phyloP scores from a whole-genome alignment of 345 rosid genomes.

The Toxicodendron radicans region DNA sequence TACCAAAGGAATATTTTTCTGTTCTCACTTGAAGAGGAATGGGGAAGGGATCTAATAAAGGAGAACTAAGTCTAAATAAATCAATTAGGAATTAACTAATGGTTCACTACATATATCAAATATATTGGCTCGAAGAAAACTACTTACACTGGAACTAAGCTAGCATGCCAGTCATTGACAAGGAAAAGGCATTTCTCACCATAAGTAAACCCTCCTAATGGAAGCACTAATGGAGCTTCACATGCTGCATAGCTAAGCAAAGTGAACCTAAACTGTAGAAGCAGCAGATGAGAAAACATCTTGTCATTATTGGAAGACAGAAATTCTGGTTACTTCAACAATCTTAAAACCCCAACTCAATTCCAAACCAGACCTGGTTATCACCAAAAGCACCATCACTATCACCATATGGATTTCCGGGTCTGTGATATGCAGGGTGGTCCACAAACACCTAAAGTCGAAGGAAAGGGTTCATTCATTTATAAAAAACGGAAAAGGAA shows the following conservation, averaged over 20 bases:
- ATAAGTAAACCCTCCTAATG: slow-evolving; percentile 87
- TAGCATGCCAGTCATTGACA: slow-evolving; percentile 98
- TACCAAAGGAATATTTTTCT: not conserved
- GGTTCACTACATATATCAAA: slow-evolving; percentile 5
- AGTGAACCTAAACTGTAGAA: slow-evolving; percentile 88
- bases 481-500: not conserved
- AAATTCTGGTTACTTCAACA: not conserved
- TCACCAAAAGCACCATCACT: slow-evolving; percentile 81
- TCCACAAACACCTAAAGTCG: slow-evolving; percentile 76
- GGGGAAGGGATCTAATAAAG: not conserved
- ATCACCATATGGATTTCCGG: slow-evolving; percentile 95
- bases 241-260: slow-evolving; percentile 95
- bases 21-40: not conserved
- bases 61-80: not conserved
- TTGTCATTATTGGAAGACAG: slow-evolving; percentile 26
- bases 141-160: slow-evolving; percentile 90
- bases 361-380: slow-evolving; percentile 64
- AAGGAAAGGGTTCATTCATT: not conserved
- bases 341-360: slow-evolving; percentile 1
- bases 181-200: slow-evolving; percentile 93
- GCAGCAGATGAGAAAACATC: slow-evolving; percentile 27
- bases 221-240: slow-evolving; percentile 95
- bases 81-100: not conserved
- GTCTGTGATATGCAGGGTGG: slow-evolving; percentile 81
- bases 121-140: not conserved